phyloP scores from a whole-genome alignment of 2,329 filamentous ascomycete genomes.

The Aspergillus felis region DNA sequence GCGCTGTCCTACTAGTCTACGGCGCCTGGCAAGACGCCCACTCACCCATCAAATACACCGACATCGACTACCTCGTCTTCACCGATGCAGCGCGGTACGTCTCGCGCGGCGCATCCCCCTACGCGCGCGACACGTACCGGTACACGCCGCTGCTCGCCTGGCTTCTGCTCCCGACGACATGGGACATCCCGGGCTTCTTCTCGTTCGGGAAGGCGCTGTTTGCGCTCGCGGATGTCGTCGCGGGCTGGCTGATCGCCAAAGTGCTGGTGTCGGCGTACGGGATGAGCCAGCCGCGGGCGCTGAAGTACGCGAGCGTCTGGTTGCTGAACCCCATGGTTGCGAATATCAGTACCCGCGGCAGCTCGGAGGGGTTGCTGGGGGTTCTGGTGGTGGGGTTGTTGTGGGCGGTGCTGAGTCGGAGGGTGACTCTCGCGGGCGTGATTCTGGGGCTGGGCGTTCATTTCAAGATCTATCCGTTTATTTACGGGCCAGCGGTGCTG shows the following conservation, averaged over 20 bases:
- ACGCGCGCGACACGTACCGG: constrained; percentile 87
- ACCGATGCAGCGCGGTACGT: constrained; percentile 86
- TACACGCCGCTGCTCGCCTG: constrained; percentile 94
- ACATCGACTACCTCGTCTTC: constrained; percentile 98
- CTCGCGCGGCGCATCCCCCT: constrained; percentile 66
- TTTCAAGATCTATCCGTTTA: constrained; percentile 98
- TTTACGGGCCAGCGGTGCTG: constrained; percentile 67
- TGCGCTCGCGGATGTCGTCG: constrained; percentile 74
- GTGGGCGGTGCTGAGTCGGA: constrained; percentile 69
- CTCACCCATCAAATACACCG: constrained; percentile 93
- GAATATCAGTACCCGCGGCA: constrained; percentile 90
- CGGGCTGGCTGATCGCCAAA: constrained; percentile 70
- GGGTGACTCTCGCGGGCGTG: constrained; percentile 63
- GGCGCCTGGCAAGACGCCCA: constrained; percentile 89
- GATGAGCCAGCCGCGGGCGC: constrained; percentile 54
- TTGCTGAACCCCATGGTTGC: constrained; percentile 97
- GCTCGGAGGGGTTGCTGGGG: constrained; percentile 84
- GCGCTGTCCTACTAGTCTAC: constrained; percentile 73
- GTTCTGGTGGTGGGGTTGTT: constrained; percentile 78
- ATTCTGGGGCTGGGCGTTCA: constrained; percentile 83
- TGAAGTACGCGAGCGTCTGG: constrained; percentile 83
- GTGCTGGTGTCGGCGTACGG: constrained; percentile 47
- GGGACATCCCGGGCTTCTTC: constrained; percentile 47
- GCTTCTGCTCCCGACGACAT: constrained; percentile 78
- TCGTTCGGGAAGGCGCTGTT: constrained; percentile 86